Conservation (phyloP, 257 asterid species). For the Solanum clarkiae region DNA sequence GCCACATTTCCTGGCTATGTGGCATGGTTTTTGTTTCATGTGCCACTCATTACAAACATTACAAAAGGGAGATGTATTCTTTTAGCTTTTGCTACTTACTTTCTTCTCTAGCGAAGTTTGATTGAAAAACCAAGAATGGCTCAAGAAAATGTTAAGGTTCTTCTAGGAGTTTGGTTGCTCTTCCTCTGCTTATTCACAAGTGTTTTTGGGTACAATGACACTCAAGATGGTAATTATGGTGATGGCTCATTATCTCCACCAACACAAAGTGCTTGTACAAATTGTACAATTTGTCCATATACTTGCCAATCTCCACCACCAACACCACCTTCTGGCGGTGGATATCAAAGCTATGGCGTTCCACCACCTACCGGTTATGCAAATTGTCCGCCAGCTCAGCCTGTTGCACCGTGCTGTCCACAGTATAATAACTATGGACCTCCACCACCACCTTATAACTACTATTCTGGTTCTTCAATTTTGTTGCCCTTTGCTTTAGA, state of each 20-base stretch:
- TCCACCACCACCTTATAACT: constrained; percentile 12
- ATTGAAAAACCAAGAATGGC: background rate
- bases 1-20: constrained; percentile 10
- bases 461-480: constrained; percentile 4
- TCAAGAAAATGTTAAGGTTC: background rate
- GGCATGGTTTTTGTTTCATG: constrained; percentile 1
- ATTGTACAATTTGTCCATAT: constrained; percentile 17
- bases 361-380: constrained; percentile 11
- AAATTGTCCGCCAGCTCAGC: constrained; percentile 17
- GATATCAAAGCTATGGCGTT: background rate
- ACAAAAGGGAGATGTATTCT: background rate
- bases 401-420: constrained; percentile 11
- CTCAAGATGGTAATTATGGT: background rate
- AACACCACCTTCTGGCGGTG: background rate
- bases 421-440: background rate
- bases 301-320: constrained; percentile 7
- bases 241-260: constrained; percentile 11
- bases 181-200: background rate
- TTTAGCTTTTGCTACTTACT: background rate
- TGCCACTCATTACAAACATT: constrained; percentile 3
- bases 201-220: background rate
- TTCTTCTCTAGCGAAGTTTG: background rate
- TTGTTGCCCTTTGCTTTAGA: background rate
- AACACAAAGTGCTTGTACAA: constrained; percentile 1
- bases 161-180: background rate